Evolutionary conservation across 805 yeast species (phyloP).

Genomic region (Babjeviella inositovora): DNA sequence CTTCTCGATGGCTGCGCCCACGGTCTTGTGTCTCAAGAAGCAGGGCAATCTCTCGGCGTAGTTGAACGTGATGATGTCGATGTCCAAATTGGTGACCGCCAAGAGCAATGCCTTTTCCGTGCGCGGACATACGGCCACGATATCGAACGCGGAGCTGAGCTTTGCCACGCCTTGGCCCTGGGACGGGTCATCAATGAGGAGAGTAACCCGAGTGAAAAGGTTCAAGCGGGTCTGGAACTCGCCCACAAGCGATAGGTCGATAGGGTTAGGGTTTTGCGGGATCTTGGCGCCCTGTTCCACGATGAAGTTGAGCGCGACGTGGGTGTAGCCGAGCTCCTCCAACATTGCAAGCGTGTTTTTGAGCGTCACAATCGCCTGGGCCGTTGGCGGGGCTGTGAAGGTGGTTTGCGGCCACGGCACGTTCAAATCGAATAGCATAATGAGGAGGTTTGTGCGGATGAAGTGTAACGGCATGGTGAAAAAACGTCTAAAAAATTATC

Average conservation of each 20-base stretch:
- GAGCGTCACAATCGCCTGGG: conserved; percentile 22
- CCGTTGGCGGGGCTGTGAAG: conserved; percentile 23
- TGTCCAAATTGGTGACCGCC: conserved; percentile 60
- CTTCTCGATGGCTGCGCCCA: conserved; percentile 68
- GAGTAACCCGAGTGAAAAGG: conserved; percentile 55
- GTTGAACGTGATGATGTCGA: conserved; percentile 69
- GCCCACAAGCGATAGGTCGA: conserved; percentile 11
- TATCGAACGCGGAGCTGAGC: conserved; percentile 41
- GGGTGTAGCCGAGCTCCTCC: conserved; percentile 53
- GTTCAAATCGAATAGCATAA: conserved; percentile 55
- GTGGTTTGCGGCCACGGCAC: conserved; percentile 54
- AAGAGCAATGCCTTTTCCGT: conserved; percentile 67
- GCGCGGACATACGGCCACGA: conserved; percentile 68
- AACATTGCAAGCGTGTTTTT: conserved; percentile 34
- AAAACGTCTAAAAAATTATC: no score
- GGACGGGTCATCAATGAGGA: conserved; percentile 62
- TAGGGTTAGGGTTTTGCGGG: conserved; percentile 29
- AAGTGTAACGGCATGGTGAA: no score
- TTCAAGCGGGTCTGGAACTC: conserved; percentile 19
- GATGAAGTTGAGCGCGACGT: conserved; percentile 59
- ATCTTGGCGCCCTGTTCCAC: conserved; percentile 33
- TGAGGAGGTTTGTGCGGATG: no score
- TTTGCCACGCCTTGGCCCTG: conserved; percentile 48
- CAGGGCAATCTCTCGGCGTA: conserved; percentile 51
- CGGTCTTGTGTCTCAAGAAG: conserved; percentile 67